Conservation (phyloP, 306 rosid genomes). For the Abrus precatorius region DNA sequence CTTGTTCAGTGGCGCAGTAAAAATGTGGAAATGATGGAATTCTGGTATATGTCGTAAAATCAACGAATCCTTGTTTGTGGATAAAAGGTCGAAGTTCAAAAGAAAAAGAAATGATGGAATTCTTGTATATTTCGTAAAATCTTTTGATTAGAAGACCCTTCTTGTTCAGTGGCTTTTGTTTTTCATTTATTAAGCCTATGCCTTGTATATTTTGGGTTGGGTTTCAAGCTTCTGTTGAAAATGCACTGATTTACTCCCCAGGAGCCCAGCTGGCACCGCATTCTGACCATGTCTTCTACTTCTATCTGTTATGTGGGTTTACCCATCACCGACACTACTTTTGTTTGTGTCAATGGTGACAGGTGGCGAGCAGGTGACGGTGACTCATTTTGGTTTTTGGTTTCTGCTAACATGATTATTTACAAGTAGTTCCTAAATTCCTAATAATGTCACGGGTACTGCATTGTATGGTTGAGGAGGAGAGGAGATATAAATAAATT, state of each 20-base stretch:
- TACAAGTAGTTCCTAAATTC: too few relatives aligned
- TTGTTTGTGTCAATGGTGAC: background rate
- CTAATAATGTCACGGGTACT: too few relatives aligned
- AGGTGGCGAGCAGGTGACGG: too few relatives aligned
- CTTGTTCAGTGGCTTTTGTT: background rate
- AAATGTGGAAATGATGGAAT: background rate
- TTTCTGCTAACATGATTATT: too few relatives aligned
- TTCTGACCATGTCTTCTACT: background rate
- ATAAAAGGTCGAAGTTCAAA: too few relatives aligned
- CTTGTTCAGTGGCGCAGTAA: slow-evolving; percentile 48
- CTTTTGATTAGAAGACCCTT: too few relatives aligned
- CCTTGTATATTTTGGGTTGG: background rate
- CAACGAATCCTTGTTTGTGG: too few relatives aligned
- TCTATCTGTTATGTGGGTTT: background rate
- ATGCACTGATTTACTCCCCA: background rate
- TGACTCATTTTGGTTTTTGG: too few relatives aligned
- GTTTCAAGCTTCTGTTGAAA: background rate
- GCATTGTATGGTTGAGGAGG: too few relatives aligned
- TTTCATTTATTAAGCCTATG: background rate
- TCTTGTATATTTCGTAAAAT: background rate
- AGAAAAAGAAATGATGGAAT: background rate
- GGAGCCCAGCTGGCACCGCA: too few relatives aligned
- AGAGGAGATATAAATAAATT: too few relatives aligned
- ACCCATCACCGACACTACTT: background rate
- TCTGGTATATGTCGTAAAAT: too few relatives aligned